Evolutionary conservation across 177 flowering plant species (phyloP), one percentile per base, ranked within the genome.

Genomic region (Telopea speciosissima): DNA sequence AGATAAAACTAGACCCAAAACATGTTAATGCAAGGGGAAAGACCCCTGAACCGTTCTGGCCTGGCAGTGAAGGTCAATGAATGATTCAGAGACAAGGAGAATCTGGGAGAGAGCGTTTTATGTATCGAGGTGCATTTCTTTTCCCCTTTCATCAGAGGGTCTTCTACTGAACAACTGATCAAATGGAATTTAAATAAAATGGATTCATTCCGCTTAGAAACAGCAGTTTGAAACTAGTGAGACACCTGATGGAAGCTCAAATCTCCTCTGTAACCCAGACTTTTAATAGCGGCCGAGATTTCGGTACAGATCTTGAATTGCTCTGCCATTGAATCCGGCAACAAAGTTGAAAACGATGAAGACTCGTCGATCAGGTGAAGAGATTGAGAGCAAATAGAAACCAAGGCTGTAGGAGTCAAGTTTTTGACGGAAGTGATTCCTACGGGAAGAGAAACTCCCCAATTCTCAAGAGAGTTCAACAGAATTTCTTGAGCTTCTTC

Each of bases 201-300:
- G 9, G 4, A 58, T n/a, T n/a, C 5, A 58, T 58, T 58, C 61
- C n/a, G 19, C 16, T 54, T 13, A 5, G 21, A 21, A 11, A 54
- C 19, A 17, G 59, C 16, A 21, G 23, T 16, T 5, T 22, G 22
- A 31, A 56, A 21, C 52, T 17, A 19, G n/a, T 61, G 14, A 40
- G 28, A 23, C 24, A 91, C 97, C 93, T 88, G 84, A 71, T 84
- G 84, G 80, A 88, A 92, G 83, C 85, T 87, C 42, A 89, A 68
- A 73, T 90, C 88, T 40, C 87, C 87, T 67, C 79, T 68, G 73
- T 74, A 92, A 44, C 96, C 96, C 1, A 90, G 69, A 25, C 44
- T 67, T 72, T 80, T 70, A 23, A 89, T 67, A n/a, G 84, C 80
- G 25, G 79, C 68, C 8, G 91, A 81, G 66, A 90, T 78, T 5